Evolutionary conservation across 2,329 filamentous ascomycete species (phyloP).

Genomic region (Fusarium sp.): DNA sequence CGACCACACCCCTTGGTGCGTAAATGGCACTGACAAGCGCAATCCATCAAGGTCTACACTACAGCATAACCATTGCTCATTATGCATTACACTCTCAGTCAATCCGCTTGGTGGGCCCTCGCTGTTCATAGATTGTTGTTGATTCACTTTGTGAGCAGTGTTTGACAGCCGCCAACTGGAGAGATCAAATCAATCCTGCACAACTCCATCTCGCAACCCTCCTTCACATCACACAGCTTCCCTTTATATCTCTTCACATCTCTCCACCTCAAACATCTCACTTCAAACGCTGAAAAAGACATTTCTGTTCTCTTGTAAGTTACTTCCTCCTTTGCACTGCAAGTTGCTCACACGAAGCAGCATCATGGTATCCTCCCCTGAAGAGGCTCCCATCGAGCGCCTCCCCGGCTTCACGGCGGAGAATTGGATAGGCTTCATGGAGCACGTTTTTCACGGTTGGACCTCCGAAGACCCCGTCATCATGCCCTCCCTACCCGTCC

Average conservation of each 20-base stretch:
- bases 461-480: too few relatives aligned
- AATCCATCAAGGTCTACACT: too few relatives aligned
- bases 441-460: not conserved
- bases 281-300: not conserved
- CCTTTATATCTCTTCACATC: not conserved
- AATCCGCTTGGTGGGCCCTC: not conserved
- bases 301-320: not conserved
- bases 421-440: not conserved
- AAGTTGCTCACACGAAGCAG: not conserved
- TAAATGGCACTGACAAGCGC: too few relatives aligned
- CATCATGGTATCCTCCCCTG: not conserved
- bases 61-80: too few relatives aligned
- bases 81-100: not conserved
- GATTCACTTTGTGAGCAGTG: not conserved
- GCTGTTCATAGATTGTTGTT: not conserved
- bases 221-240: not conserved
- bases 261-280: not conserved
- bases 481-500: fast-evolving
- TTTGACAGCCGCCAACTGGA: not conserved
- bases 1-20: too few relatives aligned
- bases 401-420: not conserved
- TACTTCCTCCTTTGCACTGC: not conserved
- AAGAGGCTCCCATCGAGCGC: not conserved
- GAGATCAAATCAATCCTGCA: not conserved
- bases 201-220: not conserved